These are phyloP conservation scores for Candida maris DNA, from an alignment of 805 yeast genomes.

Conservation along the genomic window DNA sequence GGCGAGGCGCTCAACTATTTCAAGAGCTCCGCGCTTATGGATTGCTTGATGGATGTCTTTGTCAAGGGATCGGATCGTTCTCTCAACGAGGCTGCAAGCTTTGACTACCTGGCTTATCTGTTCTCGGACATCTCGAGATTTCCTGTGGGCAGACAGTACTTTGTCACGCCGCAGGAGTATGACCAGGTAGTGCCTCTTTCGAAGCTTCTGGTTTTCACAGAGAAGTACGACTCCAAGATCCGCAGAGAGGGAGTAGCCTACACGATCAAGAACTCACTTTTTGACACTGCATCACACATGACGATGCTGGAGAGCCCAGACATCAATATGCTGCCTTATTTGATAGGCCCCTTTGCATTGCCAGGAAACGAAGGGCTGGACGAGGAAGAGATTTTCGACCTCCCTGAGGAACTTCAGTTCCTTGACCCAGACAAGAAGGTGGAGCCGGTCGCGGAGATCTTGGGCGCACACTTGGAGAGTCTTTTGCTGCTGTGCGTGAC, in stretches of 20 bases:
- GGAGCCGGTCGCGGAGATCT: conserved; percentile 66
- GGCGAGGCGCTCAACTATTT: conserved; percentile 43
- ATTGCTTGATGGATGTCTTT: conserved; percentile 82
- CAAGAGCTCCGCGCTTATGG: conserved; percentile 58
- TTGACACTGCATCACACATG: conserved; percentile 70
- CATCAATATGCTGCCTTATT: conserved; percentile 75
- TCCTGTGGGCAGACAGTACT: conserved; percentile 68
- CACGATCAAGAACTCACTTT: conserved; percentile 83
- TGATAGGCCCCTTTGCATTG: conserved; percentile 75
- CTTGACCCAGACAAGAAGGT: conserved; percentile 70
- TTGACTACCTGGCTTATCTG: conserved; percentile 79
- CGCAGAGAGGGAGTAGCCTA: conserved; percentile 93
- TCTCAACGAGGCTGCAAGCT: conserved; percentile 69
- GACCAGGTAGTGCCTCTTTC: conserved; percentile 76
- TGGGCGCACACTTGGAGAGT: conserved; percentile 74
- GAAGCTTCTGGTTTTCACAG: conserved; percentile 80
- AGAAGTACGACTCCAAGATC: conserved; percentile 67
- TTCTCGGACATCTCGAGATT: conserved; percentile 89
- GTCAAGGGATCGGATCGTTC: conserved; percentile 77
- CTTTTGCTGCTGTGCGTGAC: conserved; percentile 77
- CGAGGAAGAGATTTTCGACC: conserved; percentile 77
- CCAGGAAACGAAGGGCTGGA: conserved; percentile 56
- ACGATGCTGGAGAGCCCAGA: conserved; percentile 54
- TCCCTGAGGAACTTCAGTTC: conserved; percentile 86
- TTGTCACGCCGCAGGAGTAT: conserved; percentile 65